Base-by-base conservation (phyloP, 495 filamentous ascomycete species). In the Pyrenula aspistea region DNA sequence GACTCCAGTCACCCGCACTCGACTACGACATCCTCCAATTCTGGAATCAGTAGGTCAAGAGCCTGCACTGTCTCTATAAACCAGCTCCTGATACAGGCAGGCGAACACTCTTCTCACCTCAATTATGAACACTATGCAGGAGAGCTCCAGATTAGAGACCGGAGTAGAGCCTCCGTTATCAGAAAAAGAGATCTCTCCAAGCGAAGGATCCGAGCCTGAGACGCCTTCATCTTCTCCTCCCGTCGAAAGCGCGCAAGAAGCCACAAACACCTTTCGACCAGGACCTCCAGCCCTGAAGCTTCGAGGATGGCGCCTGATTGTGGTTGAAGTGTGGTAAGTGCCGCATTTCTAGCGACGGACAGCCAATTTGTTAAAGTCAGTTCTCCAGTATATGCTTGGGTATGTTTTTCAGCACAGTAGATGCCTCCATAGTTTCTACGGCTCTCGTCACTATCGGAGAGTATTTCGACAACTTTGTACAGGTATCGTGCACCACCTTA, bases 381-480 rank as follows among this genome's bases (percentile, higher is more conserved):
- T 42, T 15, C 20, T 49, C 12, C 23, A 84, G 78, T 10, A 65
- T 83, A 49, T 70, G 75, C 12, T 52, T 78, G 2, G 70, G 73
- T 49, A 71, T 84, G 4, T 75, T 84, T 53, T 73, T 84, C 21
- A 74, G 76, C 12, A 78, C 72, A n/a, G 61, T 83, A 2, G 83
- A 86, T 59, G 73, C 59, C 24, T 78, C 76, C 2, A 84, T 85
- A 52, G 78, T 85, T n/a, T 79, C 75, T 24, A 85, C 82, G 0
- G 73, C 82, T 0, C 65, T 83, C 3, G 72, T 83, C 12, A 74
- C 75, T 12, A 79, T 84, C 31, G 77, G 73, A 0, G 65, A 75
- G 52, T 74, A 78, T 22, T 68, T 83, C 10, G 60, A 69, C 0
- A 68, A 76, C 48, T 42, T 42, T 42, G 31, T 42, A 42, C 4